Evolutionary conservation across 1,284 basidiomycete genomes (phyloP), one percentile per base, ranked within the genome.

Genomic region (Tilletia horrida): DNA sequence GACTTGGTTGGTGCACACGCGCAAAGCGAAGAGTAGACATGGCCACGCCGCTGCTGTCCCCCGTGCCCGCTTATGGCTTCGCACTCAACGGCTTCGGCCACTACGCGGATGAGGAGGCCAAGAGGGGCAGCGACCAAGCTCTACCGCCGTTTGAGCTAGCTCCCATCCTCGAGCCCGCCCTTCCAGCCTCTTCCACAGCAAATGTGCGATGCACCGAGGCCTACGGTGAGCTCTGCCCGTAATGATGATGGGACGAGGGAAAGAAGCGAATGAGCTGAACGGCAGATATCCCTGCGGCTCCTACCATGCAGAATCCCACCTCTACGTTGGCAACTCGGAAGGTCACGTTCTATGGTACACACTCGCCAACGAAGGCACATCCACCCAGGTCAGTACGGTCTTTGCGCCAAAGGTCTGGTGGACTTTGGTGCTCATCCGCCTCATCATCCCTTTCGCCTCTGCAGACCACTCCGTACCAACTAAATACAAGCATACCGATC

Each of bases 271-370:
- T 40, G 35, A 40, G 35, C 35, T 40, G 11, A 40, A 40, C 35
- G 6, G 11, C 4, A 40, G 35, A 40, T 4, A 40, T 40, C 11
- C 6, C 35, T 40, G 4, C 35, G 35, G 9, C 21, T 57, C 40
- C 40, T 18, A 18, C 16, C 11, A 43, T 57, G 35, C 62, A 40
- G 61, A 13, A 1, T 48, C 63, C 18, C 65, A 73, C 40, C 71
- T 78, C 42, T 77, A 77, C 63, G 52, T 77, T 44, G 76, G 75
- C 57, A 68, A 74, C 13, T 73, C 72, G 23, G 71, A 78, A 59
- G 76, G 76, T 7, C 16, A 66, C 21, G 65, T 76, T 31, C 71
- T 73, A 29, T 69, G 70, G 16, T 76, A 71, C 45, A 62, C 61
- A 13, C 66, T 76, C 66, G 57, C 63, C 29, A 62, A 45, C 35